Evolutionary conservation across 176 grass and related monocot species (phyloP), one percentile per base, ranked within the genome.

Genomic region (Saccharum officinarum): DNA sequence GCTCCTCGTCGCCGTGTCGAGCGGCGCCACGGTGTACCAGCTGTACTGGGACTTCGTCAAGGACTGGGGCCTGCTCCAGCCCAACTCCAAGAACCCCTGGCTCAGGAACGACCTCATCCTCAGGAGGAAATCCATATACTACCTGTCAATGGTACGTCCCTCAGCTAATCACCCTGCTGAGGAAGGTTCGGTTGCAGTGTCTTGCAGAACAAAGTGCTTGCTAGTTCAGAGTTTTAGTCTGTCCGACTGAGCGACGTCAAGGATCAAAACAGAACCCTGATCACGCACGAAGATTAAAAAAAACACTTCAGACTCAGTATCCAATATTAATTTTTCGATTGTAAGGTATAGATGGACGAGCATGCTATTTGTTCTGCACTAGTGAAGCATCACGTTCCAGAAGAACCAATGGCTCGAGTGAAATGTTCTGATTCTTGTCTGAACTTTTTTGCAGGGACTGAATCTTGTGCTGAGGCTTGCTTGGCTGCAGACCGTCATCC

Each of bases 41-140:
- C 78, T 97, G n/a, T 97, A 92, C 84, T 97, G 94, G 94, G 94
- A 97, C 80, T 97, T 94, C 75, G 94, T 92, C 23, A 97, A 90
- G 86, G 92, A 94, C 73, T 94, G 94, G 92, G 94, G 92, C 25
- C 84, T 97, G 84, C 90, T 94, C 42, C 94, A 94, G 73, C 4
- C 23, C 83, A 90, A 92, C 52, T 90, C 92, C 26, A 92, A 88
- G 67, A 97, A 97, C 80, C 90, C 94, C 5, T 94, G 89, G 94
- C 86, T 97, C 18, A 90, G 90, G 82, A 92, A 94, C 81, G 89
- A 97, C 9, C 80, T 97, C 79, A 69, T 94, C 33, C 87, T 94
- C 47, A 90, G 83, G 75, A 88, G 61, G 85, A 97, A 92, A 57
- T 94, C 77, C 30, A 63, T 92, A 28, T 94, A 97, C 90, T 97